phyloP scores from a whole-genome alignment of 768 basidiomycete genomes.

The Obba rivulosa region DNA sequence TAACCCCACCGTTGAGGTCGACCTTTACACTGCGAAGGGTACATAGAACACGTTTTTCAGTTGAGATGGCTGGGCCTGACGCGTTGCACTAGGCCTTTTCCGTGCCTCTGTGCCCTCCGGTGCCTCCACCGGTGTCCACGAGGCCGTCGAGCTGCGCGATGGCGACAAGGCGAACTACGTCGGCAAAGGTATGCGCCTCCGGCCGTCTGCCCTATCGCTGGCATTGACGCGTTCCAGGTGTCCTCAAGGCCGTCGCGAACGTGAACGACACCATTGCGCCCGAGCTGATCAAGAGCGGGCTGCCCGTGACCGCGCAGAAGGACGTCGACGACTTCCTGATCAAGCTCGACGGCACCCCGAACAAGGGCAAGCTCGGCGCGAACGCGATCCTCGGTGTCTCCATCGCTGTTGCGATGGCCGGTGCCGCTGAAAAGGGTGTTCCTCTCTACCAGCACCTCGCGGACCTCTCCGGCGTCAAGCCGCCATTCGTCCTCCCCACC shows the following conservation, averaged over 20 bases:
- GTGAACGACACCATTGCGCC: slow-evolving; percentile 91
- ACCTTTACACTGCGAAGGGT: slow-evolving; percentile 87
- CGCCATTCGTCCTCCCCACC: slow-evolving; percentile 86
- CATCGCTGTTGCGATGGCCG: slow-evolving; percentile 92
- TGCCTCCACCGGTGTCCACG: slow-evolving; percentile 96
- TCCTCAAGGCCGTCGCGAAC: slow-evolving; percentile 88
- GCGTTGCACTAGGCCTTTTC: slow-evolving; percentile 63
- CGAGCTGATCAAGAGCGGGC: slow-evolving; percentile 75
- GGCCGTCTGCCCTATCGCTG: background rate
- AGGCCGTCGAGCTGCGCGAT: slow-evolving; percentile 98
- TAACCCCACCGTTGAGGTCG: slow-evolving; percentile 95
- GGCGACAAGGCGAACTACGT: slow-evolving; percentile 89
- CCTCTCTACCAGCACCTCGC: slow-evolving; percentile 97
- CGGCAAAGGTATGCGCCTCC: slow-evolving; percentile 74
- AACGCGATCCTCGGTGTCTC: slow-evolving; percentile 99
- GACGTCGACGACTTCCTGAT: slow-evolving; percentile 97
- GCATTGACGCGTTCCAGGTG: slow-evolving; percentile 47
- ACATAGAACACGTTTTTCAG: slow-evolving; percentile 3
- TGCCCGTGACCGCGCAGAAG: slow-evolving; percentile 87
- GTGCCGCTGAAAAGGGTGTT: slow-evolving; percentile 89
- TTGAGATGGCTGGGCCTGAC: background rate
- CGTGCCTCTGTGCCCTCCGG: slow-evolving; percentile 95
- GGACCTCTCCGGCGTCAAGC: slow-evolving; percentile 90
- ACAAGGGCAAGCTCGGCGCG: slow-evolving; percentile 99
- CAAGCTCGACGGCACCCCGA: slow-evolving; percentile 94